Percentiles rank a stretch among this genome's conserved stretches.
phyloP scores from a whole-genome alignment of 2,329 filamentous ascomycete genomes.

The Cladorrhinum sp. region DNA sequence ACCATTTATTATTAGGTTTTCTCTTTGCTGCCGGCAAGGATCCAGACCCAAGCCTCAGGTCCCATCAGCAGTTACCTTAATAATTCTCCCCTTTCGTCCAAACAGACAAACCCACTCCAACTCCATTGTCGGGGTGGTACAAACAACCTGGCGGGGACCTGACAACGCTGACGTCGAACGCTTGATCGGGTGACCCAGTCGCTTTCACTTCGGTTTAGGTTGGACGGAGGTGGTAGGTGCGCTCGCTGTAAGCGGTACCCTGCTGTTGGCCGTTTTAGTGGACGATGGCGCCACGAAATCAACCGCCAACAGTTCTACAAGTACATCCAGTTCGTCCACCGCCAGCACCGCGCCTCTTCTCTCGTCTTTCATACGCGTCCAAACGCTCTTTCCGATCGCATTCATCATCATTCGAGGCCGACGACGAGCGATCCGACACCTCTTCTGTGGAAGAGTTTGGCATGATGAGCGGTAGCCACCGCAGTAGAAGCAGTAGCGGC shows the following conservation, averaged over 20 bases:
- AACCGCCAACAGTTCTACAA: slow-evolving; percentile 23
- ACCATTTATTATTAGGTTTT: not conserved
- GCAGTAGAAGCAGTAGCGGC: slow-evolving; percentile 37
- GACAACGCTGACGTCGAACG: not conserved
- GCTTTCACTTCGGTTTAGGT: not conserved
- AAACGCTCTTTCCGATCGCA: slow-evolving; percentile 58
- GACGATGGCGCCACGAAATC: slow-evolving; percentile 37
- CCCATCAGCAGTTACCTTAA: no score
- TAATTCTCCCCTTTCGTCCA: not conserved
- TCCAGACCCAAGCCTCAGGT: not conserved
- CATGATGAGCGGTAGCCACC: slow-evolving; percentile 35
- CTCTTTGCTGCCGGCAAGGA: not conserved
- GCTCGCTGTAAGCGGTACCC: slow-evolving; percentile 3
- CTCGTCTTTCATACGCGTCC: slow-evolving; percentile 49
- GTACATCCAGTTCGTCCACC: slow-evolving; percentile 39
- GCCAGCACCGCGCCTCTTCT: slow-evolving; percentile 46
- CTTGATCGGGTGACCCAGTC: slow-evolving; percentile 1
- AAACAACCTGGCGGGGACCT: not conserved
- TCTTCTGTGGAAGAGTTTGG: slow-evolving; percentile 27
- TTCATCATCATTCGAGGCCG: slow-evolving; percentile 64
- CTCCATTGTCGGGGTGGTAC: not conserved
- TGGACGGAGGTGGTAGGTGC: slow-evolving; percentile 13
- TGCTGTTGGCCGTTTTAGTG: slow-evolving; percentile 10
- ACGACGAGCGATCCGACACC: slow-evolving; percentile 62
- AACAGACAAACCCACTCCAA: not conserved